These are phyloP conservation scores for Russula earlei DNA, from an alignment of 768 basidiomycete genomes.

Conservation along the genomic window DNA sequence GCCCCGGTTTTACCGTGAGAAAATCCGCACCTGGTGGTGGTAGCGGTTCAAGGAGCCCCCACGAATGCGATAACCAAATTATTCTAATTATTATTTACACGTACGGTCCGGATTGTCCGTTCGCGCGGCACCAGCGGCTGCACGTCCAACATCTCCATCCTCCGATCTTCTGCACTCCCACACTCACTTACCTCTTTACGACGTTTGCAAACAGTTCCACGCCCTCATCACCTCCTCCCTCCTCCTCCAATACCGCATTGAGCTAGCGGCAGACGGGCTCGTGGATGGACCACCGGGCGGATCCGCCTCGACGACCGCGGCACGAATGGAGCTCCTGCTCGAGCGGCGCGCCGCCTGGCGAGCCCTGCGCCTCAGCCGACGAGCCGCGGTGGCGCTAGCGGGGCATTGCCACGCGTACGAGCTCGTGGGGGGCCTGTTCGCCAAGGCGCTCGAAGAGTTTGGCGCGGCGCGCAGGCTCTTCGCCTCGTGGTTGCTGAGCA, in stretches of 20 bases:
- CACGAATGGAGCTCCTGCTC: slow-evolving; percentile 29
- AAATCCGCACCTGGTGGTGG: too few relatives aligned
- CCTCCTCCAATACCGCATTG: slow-evolving; percentile 27
- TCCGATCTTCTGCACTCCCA: background rate
- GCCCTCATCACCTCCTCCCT: slow-evolving; percentile 20
- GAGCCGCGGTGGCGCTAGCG: slow-evolving; percentile 25
- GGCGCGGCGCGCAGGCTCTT: slow-evolving; percentile 21
- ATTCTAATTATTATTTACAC: too few relatives aligned
- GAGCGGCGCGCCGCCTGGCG: slow-evolving; percentile 31
- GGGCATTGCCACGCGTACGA: slow-evolving; percentile 45
- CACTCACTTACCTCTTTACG: slow-evolving; percentile 9
- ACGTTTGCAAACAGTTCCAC: slow-evolving; percentile 21
- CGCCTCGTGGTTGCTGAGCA: slow-evolving; percentile 24
- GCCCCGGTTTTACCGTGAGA: too few relatives aligned
- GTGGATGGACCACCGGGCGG: slow-evolving; percentile 19
- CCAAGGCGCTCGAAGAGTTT: slow-evolving; percentile 15
- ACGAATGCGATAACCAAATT: too few relatives aligned
- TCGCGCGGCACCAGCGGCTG: too few relatives aligned
- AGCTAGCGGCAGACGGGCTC: slow-evolving; percentile 27
- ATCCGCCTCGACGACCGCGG: slow-evolving; percentile 20
- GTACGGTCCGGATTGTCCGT: too few relatives aligned
- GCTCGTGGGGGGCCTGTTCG: slow-evolving; percentile 50
- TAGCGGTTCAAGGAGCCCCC: too few relatives aligned
- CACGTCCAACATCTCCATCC: too few relatives aligned
- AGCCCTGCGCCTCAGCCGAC: slow-evolving; percentile 24